phyloP scores from a whole-genome alignment of 208 protist genomes.

The Acanthamoeba triangularis region DNA sequence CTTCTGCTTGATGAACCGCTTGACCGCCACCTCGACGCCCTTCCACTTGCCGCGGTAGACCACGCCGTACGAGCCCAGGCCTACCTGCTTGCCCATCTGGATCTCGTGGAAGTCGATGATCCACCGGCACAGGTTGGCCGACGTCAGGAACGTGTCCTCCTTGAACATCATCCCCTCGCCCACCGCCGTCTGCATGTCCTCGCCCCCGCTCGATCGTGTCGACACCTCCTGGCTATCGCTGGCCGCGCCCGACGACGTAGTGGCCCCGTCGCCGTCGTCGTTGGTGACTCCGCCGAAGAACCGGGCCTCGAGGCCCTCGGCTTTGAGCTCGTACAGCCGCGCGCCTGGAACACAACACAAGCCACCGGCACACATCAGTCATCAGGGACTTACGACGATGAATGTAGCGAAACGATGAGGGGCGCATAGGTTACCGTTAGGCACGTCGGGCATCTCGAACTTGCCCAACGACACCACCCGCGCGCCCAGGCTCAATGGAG shows the following conservation, averaged over 20 bases:
- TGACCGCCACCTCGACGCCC: slow-evolving; percentile 38
- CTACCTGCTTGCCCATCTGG: background rate
- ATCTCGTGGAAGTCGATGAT: background rate
- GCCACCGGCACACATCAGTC: background rate
- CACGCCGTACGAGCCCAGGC: slow-evolving; percentile 10
- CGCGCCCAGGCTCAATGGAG: background rate
- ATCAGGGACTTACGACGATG: background rate
- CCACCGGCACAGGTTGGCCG: background rate
- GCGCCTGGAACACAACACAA: background rate
- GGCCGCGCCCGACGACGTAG: background rate
- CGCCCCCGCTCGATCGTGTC: background rate
- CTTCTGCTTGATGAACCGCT: slow-evolving; percentile 13
- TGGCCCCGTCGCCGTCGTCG: background rate
- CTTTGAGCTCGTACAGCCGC: slow-evolving; percentile 12
- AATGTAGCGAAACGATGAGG: background rate
- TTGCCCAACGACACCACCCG: background rate
- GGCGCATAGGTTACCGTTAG: background rate
- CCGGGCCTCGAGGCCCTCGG: background rate
- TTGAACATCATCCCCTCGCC: slow-evolving; percentile 2
- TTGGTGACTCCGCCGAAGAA: slow-evolving; percentile 9
- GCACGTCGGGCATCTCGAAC: slow-evolving; percentile 7
- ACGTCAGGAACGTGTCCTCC: background rate
- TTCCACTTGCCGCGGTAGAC: slow-evolving; percentile 53
- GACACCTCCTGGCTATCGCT: background rate
- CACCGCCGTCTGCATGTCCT: background rate